Evolutionary conservation across 176 grass and related monocot genomes (phyloP), one percentile per base, ranked within the genome.

Genomic region (Ensete glaucum): DNA sequence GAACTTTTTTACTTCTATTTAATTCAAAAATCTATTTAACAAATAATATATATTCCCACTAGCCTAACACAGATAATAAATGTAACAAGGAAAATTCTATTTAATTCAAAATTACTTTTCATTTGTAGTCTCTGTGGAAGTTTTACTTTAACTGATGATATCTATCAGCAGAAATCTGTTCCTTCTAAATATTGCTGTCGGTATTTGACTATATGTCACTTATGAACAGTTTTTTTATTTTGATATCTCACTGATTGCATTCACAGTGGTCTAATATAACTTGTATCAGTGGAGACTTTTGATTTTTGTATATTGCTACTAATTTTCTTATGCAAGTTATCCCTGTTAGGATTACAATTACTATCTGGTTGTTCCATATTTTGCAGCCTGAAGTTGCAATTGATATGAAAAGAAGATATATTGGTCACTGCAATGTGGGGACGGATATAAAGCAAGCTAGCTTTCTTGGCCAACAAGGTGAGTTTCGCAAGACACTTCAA

Each of bases 401-500:
- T 81, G 95, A 99, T 87, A 91, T 91, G 95, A 94, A 91, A 78
- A 88, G 87, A 91, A 91, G 95, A 89, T 99, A 94, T 77, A 83
- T 99, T 80, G 95, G 82, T 14, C 95, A 99, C 50, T 94, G 91
- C 78, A 99, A 99, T 64, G 70, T 94, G 53, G 95, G 91, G 53
- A 99, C 95, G 77, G 95, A 99, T 82, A 99, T 99, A 82, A 94
- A 99, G 55, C 95, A 99, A 88, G 95, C 95, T 76, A 99, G 86
- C 70, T 99, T 99, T 88, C 88, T 99, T 69, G 91, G 95, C 22
- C 88, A 87, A 71, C 85, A 75, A 87, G 95, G 90, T 99, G 11
- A 16, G 20, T 9, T 70, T 69, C 12, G 63, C 22, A 74, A 66
- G 71, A 11, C 26, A 77, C 4, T 85, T 78, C 24, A 19, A 79